phyloP scores from a whole-genome alignment of 768 basidiomycete genomes.

The Agrocybe praecox region DNA sequence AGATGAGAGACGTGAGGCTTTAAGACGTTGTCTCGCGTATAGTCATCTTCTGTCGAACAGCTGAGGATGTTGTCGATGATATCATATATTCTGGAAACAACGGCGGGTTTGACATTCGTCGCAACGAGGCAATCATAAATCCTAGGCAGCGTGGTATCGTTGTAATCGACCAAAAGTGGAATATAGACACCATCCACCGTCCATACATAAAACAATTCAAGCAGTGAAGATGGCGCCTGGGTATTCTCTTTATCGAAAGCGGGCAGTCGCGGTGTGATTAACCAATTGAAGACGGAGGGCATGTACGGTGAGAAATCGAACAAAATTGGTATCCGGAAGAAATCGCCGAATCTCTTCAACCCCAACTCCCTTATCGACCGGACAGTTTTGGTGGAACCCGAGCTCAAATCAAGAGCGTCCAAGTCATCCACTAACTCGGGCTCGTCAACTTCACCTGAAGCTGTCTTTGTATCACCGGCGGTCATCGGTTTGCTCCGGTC shows the following conservation, averaged over 20 bases:
- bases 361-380: conserved; percentile 82
- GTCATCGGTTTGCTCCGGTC: conserved; percentile 29
- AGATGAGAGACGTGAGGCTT: conserved; percentile 73
- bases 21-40: conserved; percentile 54
- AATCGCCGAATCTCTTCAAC: conserved; percentile 84
- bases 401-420: neutral
- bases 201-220: conserved; percentile 87
- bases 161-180: conserved; percentile 69
- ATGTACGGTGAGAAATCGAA: conserved; percentile 83
- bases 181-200: conserved; percentile 57
- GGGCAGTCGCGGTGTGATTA: conserved; percentile 84
- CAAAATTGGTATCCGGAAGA: conserved; percentile 72
- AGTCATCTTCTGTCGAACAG: conserved; percentile 51
- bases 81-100: conserved; percentile 82
- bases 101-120: conserved; percentile 83
- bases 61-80: conserved; percentile 74
- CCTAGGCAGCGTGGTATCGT: conserved; percentile 69
- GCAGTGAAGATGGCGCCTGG: conserved; percentile 85
- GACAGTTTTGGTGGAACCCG: conserved; percentile 39
- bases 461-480: conserved; percentile 19
- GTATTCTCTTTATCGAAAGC: conserved; percentile 83
- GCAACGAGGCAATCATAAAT: conserved; percentile 83
- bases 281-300: conserved; percentile 59
- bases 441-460: conserved; percentile 34
- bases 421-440: conserved; percentile 32